These are phyloP conservation scores for Blepharisma stoltei DNA, from an alignment of 73 alveolate species.

Conservation along the genomic window DNA sequence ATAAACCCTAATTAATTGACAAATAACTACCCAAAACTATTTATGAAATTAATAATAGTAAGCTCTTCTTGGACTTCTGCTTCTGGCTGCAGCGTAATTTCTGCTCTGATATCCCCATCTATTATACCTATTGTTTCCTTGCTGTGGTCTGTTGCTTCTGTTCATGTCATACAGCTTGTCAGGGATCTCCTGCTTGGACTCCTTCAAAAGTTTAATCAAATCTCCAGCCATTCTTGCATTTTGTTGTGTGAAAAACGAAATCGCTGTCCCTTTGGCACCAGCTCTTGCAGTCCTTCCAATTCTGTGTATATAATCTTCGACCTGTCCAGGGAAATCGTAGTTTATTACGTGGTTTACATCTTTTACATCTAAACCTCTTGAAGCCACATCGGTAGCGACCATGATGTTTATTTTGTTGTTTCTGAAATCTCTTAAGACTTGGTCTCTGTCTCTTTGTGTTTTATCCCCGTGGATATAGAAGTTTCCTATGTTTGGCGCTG, in stretches of 20 bases:
- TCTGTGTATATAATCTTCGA: slow-evolving; percentile 93
- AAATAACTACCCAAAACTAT: too few species aligned
- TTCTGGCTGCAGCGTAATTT: too few species aligned
- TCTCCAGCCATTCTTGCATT: slow-evolving; percentile 69
- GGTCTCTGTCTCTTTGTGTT: slow-evolving; percentile 68
- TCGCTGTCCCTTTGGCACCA: slow-evolving; percentile 70
- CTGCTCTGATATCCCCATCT: neutral
- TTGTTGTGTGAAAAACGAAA: slow-evolving; percentile 71
- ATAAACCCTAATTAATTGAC: too few species aligned
- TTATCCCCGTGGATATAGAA: slow-evolving; percentile 97
- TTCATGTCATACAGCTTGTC: neutral
- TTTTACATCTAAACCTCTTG: slow-evolving; percentile 96
- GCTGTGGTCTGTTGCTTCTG: slow-evolving; percentile 92
- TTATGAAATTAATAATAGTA: too few species aligned
- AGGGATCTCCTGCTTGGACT: slow-evolving; percentile 45
- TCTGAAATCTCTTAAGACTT: slow-evolving; percentile 84
- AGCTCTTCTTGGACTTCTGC: too few species aligned
- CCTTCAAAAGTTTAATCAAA: slow-evolving; percentile 37
- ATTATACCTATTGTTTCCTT: neutral
- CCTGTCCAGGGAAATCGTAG: slow-evolving; percentile 92
- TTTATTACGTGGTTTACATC: slow-evolving; percentile 92
- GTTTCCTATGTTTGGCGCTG: too few species aligned
- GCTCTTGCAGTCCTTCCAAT: slow-evolving; percentile 98
- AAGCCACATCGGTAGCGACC: slow-evolving; percentile 98
- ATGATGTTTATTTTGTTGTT: slow-evolving; percentile 80